Percentiles rank a stretch among this genome's conserved stretches.
phyloP scores from a whole-genome alignment of 2,329 filamentous ascomycete genomes.

The Alternaria solani region DNA sequence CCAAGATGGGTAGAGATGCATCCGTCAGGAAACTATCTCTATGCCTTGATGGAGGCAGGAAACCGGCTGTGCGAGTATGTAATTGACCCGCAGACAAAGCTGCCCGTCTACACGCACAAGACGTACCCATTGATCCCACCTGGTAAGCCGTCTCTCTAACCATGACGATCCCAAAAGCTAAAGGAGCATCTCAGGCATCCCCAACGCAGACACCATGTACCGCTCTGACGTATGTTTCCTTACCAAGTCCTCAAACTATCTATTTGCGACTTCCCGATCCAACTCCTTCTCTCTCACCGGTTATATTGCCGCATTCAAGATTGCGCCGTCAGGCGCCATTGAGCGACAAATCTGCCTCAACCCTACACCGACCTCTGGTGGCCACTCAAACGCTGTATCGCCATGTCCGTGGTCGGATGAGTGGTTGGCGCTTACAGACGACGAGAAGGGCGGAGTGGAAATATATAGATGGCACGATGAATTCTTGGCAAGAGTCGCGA shows the following conservation, averaged over 20 bases:
- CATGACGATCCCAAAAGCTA: background rate
- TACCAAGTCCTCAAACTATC: constrained; percentile 72
- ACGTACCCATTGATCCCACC: constrained; percentile 82
- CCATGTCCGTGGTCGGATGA: constrained; percentile 86
- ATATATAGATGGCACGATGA: constrained; percentile 88
- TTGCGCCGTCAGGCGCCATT: constrained; percentile 73
- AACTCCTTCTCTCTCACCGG: constrained; percentile 79
- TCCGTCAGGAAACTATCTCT: constrained; percentile 78
- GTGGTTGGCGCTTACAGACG: constrained; percentile 89
- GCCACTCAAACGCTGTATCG: constrained; percentile 86
- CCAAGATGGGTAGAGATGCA: constrained; percentile 90
- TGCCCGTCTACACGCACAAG: constrained; percentile 80
- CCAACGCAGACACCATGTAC: constrained; percentile 69
- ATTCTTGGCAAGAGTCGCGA: constrained; percentile 78
- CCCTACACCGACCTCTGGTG: constrained; percentile 85
- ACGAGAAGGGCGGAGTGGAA: constrained; percentile 86
- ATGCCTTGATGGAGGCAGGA: constrained; percentile 88
- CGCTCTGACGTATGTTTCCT: constrained; percentile 84
- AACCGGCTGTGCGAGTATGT: constrained; percentile 84
- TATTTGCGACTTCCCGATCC: constrained; percentile 84
- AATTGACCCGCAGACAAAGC: constrained; percentile 74
- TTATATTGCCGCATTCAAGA: constrained; percentile 81
- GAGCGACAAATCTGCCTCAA: constrained; percentile 81
- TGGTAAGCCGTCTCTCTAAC: constrained; percentile 59
- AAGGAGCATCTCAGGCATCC: constrained; percentile 40